These are phyloP conservation scores for Nigrograna mackinnonii DNA, from an alignment of 2,329 filamentous ascomycete species.

Conservation along the genomic window DNA sequence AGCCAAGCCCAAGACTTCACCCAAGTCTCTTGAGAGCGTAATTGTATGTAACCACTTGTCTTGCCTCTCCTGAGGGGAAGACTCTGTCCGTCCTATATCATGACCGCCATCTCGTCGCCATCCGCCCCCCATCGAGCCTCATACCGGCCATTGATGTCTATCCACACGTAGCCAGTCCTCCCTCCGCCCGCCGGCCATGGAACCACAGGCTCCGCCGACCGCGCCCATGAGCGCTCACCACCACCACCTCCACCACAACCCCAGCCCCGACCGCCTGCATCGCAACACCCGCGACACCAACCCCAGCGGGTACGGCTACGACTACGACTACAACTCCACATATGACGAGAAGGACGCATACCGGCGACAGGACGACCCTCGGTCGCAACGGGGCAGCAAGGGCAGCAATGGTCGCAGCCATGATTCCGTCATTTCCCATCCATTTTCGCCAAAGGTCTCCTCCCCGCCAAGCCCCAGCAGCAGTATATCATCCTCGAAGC, in stretches of 20 bases:
- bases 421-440: constrained; percentile 43
- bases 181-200: constrained; percentile 30
- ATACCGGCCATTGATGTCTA: constrained; percentile 27
- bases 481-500: constrained; percentile 30
- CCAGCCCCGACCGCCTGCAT: constrained; percentile 4
- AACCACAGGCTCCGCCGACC: constrained; percentile 32
- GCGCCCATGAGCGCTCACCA: constrained; percentile 20
- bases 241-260: constrained; percentile 12
- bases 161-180: constrained; percentile 21
- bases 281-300: neutral
- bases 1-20: constrained; percentile 34
- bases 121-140: constrained; percentile 17
- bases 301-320: constrained; percentile 10
- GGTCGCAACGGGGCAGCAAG: constrained; percentile 23
- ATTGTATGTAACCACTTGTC: constrained; percentile 34
- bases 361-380: constrained; percentile 13
- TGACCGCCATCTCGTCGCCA: constrained; percentile 29
- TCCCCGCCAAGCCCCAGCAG: constrained; percentile 38
- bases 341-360: constrained; percentile 30
- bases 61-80: constrained; percentile 37
- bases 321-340: constrained; percentile 21
- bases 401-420: constrained; percentile 26
- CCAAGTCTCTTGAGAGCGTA: constrained; percentile 34
- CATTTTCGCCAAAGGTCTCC: constrained; percentile 36
- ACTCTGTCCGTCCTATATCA: constrained; percentile 32